phyloP scores from a whole-genome alignment of 73 alveolate species.

The Strombidium stylifer region DNA sequence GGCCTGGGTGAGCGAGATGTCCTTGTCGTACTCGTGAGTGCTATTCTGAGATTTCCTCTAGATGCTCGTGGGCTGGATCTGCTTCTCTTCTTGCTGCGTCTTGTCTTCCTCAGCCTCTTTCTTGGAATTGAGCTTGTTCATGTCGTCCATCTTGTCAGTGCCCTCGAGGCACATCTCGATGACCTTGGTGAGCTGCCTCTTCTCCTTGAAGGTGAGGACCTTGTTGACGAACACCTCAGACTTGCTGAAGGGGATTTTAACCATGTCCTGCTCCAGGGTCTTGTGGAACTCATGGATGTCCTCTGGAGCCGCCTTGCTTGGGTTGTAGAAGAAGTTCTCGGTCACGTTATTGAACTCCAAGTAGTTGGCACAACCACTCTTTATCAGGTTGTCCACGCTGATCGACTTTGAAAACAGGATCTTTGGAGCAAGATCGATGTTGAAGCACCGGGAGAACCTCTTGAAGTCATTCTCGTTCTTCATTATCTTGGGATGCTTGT shows the following conservation, averaged over 20 bases:
- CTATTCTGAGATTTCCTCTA: too few species aligned
- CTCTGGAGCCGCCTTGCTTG: too few species aligned
- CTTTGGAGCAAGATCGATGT: conserved; percentile 54
- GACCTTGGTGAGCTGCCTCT: conserved; percentile 56
- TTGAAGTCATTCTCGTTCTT: conserved; percentile 23
- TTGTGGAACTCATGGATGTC: neutral
- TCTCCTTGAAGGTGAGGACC: conserved; percentile 47
- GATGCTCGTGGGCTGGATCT: too few species aligned
- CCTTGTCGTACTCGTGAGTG: conserved; percentile 63
- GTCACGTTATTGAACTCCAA: conserved; percentile 55
- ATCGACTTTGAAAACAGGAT: conserved; percentile 52
- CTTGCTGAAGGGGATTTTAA: conserved; percentile 61
- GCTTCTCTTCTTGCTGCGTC: too few species aligned
- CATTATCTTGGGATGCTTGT: neutral
- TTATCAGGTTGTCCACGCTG: conserved; percentile 43
- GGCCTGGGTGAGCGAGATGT: conserved; percentile 39
- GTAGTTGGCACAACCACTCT: conserved; percentile 43
- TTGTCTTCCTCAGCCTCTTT: too few species aligned
- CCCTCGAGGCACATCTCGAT: conserved; percentile 53
- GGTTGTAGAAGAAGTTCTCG: conserved; percentile 41
- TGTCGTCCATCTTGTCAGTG: conserved; percentile 36
- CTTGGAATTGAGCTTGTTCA: conserved; percentile 8
- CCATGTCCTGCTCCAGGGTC: too few species aligned
- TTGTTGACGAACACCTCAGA: conserved; percentile 53
- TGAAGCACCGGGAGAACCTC: conserved; percentile 42